Conservation (phyloP, 2,329 filamentous ascomycete species). For the Teratosphaeria gauchensis region DNA sequence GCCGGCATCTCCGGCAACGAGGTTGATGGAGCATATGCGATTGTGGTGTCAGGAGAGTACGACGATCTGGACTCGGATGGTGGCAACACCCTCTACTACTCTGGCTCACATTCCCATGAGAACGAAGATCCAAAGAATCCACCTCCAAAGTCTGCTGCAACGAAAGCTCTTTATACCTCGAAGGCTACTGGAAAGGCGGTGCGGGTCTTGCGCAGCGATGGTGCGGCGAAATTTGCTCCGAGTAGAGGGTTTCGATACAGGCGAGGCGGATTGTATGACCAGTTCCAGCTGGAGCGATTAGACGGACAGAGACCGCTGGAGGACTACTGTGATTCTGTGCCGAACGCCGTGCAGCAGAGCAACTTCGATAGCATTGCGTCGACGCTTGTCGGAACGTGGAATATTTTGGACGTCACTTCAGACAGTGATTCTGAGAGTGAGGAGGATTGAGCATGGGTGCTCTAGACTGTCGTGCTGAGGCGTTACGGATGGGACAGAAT, state of each 20-base stretch:
- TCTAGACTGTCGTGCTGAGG: too few relatives aligned
- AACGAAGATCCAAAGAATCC: conserved; percentile 14
- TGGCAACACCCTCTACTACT: conserved; percentile 17
- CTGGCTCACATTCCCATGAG: conserved; percentile 14
- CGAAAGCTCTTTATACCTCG: conserved; percentile 11
- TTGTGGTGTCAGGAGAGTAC: conserved; percentile 17
- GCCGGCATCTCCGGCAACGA: conserved; percentile 15
- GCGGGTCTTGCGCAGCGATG: conserved; percentile 12
- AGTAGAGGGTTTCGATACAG: conserved; percentile 12
- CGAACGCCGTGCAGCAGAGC: conserved; percentile 9
- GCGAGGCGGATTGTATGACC: conserved; percentile 19
- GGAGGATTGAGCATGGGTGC: background rate
- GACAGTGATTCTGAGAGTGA: background rate
- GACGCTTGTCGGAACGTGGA: background rate
- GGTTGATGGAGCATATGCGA: conserved; percentile 11
- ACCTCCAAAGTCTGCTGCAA: conserved; percentile 8
- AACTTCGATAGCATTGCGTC: conserved; percentile 7
- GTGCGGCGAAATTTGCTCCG: conserved; percentile 9
- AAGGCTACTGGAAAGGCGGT: conserved; percentile 8
- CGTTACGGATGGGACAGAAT: too few relatives aligned
- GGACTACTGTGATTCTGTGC: conserved; percentile 6
- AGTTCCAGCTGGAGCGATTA: conserved; percentile 15
- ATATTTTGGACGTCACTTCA: background rate
- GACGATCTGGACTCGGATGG: conserved; percentile 15
- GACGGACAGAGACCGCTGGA: conserved; percentile 6